Evolutionary conservation across 2,329 filamentous ascomycete species (phyloP).

Genomic region (Arthrobotrys sphaeroides): DNA sequence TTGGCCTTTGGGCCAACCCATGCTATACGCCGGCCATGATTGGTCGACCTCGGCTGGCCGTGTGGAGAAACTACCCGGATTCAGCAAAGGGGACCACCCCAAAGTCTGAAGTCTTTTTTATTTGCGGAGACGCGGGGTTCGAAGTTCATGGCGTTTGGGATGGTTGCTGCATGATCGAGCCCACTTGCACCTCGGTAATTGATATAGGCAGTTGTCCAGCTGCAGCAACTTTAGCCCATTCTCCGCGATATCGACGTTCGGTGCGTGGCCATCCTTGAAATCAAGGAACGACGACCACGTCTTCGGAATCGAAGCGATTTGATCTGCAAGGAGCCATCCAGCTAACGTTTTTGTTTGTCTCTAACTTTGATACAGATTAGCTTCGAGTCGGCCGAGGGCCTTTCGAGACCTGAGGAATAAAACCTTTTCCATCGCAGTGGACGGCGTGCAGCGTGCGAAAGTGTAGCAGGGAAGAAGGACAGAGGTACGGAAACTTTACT

Average conservation of each 20-base stretch:
- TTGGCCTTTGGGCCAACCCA: slow-evolving; percentile 14
- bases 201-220: slow-evolving; percentile 42
- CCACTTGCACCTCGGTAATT: slow-evolving; percentile 48
- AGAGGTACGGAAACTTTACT: background rate
- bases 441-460: too few relatives aligned
- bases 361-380: background rate
- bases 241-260: slow-evolving; percentile 9
- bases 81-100: slow-evolving; percentile 29
- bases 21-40: slow-evolving; percentile 9
- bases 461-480: too few relatives aligned
- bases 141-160: slow-evolving; percentile 24
- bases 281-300: slow-evolving; percentile 34
- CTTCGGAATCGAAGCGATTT: slow-evolving; percentile 52
- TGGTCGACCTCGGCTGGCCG: background rate
- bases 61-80: slow-evolving; percentile 39
- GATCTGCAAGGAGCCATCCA: slow-evolving; percentile 30
- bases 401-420: background rate
- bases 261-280: slow-evolving; percentile 21
- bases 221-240: slow-evolving; percentile 29
- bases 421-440: too few relatives aligned
- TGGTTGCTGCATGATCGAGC: slow-evolving; percentile 6
- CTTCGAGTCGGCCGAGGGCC: slow-evolving; percentile 15
- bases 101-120: slow-evolving; percentile 35
- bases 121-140: slow-evolving; percentile 53
- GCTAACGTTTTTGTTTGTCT: slow-evolving; percentile 16